A percentile compares a stretch with the other conserved stretches of the same genome.
phyloP scores from a whole-genome alignment of 441 rosid species.

The Erysimum pusillum region DNA sequence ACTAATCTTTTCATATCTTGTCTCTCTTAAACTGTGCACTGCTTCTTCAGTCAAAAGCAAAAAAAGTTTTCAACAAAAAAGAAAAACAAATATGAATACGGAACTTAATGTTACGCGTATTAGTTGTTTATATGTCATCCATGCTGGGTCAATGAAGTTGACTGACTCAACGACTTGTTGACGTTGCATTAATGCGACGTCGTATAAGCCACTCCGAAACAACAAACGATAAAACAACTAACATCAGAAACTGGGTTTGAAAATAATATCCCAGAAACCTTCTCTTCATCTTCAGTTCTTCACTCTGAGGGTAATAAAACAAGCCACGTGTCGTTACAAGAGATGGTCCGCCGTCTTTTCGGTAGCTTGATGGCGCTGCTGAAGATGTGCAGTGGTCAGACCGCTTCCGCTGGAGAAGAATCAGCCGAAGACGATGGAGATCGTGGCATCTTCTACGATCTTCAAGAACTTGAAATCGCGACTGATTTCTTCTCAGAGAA shows the following conservation, averaged over 20 bases:
- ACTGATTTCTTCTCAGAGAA: conserved; percentile 81
- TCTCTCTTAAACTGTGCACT: neutral
- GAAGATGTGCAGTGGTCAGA: conserved; percentile 39
- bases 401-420: conserved; percentile 29
- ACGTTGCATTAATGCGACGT: conserved; percentile 2
- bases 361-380: conserved; percentile 50
- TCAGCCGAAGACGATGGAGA: conserved; percentile 40
- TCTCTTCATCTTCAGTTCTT: conserved; percentile 32
- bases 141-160: conserved; percentile 39
- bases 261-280: conserved; percentile 1
- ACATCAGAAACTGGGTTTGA: conserved; percentile 9
- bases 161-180: conserved; percentile 37
- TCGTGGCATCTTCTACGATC: conserved; percentile 66
- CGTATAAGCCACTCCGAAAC: conserved; percentile 14
- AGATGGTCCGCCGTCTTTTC: conserved; percentile 41
- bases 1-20: neutral
- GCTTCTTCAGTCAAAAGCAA: neutral
- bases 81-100: neutral
- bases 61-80: conserved; percentile 4
- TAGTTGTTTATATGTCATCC: conserved; percentile 18
- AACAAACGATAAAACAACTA: neutral
- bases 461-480: conserved; percentile 70
- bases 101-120: conserved; percentile 39
- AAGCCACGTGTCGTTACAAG: conserved; percentile 2
- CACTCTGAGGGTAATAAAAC: neutral